Evolutionary conservation across 1,284 basidiomycete species (phyloP).

Genomic region (Cutaneotrichosporon sp.): DNA sequence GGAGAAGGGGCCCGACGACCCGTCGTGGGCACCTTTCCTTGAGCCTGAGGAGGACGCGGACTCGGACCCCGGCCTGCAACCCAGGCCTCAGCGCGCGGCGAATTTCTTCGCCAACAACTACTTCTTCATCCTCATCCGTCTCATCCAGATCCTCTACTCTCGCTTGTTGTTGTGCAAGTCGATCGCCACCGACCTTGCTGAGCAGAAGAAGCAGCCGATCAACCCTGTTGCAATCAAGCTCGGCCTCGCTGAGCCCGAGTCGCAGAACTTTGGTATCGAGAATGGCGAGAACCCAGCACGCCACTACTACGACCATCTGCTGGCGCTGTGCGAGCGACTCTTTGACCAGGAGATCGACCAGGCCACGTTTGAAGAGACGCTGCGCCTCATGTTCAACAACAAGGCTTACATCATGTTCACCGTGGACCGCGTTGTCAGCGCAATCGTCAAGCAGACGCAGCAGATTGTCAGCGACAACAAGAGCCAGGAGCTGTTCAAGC

Average conservation of each 20-base stretch:
- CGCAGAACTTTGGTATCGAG: slow-evolving; percentile 53
- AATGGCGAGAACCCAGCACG: slow-evolving; percentile 57
- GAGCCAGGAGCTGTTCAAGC: slow-evolving; percentile 77
- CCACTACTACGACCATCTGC: slow-evolving; percentile 81
- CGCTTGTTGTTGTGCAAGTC: slow-evolving; percentile 79
- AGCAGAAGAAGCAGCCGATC: slow-evolving; percentile 53
- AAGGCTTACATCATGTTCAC: slow-evolving; percentile 92
- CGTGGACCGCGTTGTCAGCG: slow-evolving; percentile 84
- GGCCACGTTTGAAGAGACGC: slow-evolving; percentile 85
- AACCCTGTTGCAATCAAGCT: slow-evolving; percentile 61
- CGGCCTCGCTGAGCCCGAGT: slow-evolving; percentile 62
- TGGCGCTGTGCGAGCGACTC: slow-evolving; percentile 88
- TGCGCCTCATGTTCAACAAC: slow-evolving; percentile 94
- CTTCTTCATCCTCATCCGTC: slow-evolving; percentile 82
- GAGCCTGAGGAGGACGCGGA: slow-evolving; percentile 48
- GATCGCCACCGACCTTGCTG: slow-evolving; percentile 59
- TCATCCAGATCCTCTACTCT: slow-evolving; percentile 81
- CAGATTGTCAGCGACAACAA: slow-evolving; percentile 72
- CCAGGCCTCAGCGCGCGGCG: slow-evolving; percentile 43
- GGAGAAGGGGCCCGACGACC: slow-evolving; percentile 48
- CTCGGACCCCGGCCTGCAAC: slow-evolving; percentile 26
- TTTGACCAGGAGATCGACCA: slow-evolving; percentile 93
- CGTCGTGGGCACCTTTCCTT: slow-evolving; percentile 49
- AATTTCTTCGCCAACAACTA: slow-evolving; percentile 89
- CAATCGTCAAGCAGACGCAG: slow-evolving; percentile 85